Base-by-base conservation (phyloP, 108 stramenopile genomes). In the Stephanodiscus minutulus region DNA sequence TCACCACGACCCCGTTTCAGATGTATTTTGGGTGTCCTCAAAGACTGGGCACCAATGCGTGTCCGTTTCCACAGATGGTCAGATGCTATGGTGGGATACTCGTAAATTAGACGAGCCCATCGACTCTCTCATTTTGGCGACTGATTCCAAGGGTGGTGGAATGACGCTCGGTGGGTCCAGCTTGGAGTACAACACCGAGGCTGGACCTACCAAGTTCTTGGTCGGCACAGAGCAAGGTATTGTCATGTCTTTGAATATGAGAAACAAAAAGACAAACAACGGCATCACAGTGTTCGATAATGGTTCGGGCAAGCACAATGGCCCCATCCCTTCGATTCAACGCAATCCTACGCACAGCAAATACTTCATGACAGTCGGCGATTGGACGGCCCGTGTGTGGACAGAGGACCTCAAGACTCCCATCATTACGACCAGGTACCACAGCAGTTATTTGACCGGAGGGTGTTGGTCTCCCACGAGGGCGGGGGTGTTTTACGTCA, bases 61-160 rank as follows among this genome's bases (percentile, higher is more conserved):
- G 21, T 89, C 86, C 8, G 87, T 91, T 6, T 92, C 91, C 0
- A 96, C 92, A 0, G 95, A 96, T 69, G 95, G 95, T 18, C 81
- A 84, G 44, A 90, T 94, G 89, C 74, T 92, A 33, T 92, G 91
- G 90, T 96, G 95, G 95, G 95, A 96, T 75, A 96, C 92, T 21
- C 66, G 95, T 8, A 84, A 90, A 31, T 74, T 96, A 12, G 83
- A 74, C 17, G 87, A 94, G 74, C 93, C 93, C 3, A 80, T 86
- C 15, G 91, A 93, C 66, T 71, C 58, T 20, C 74, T 92, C 39
- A 62, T 66, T 33, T 74, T 93, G 28, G 72, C 70, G 7, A 84
- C 85, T 21, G 88, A 88, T 61, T 43, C 68, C n/a, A 90, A 91
- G 73, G 88, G 84, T 20, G 77, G 77, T 44, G 85, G 88, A 4